phyloP scores from a whole-genome alignment of 2,329 filamentous ascomycete species.

The Mycocentrospora acerina region DNA sequence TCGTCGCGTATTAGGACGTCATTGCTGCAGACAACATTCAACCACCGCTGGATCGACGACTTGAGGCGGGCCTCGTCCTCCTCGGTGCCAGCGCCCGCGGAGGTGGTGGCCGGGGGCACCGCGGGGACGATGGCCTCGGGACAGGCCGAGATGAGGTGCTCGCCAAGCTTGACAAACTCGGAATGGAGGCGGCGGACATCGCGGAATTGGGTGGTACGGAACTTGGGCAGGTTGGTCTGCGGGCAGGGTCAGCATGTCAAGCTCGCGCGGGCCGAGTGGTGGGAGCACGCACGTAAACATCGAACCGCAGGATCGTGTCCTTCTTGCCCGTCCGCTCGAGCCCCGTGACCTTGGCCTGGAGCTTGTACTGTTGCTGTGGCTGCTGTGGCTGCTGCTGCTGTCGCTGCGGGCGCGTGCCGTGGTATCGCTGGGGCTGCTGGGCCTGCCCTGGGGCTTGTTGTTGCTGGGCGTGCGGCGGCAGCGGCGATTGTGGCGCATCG shows the following conservation, averaged over 20 bases:
- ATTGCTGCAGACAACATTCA: slow-evolving; percentile 89
- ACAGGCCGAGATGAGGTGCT: slow-evolving; percentile 96
- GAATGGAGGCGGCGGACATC: slow-evolving; percentile 94
- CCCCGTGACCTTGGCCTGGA: slow-evolving; percentile 93
- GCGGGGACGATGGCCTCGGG: slow-evolving; percentile 93
- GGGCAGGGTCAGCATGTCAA: slow-evolving; percentile 9
- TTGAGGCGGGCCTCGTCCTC: slow-evolving; percentile 93
- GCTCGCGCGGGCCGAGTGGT: background rate
- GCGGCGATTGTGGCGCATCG: slow-evolving; percentile 26
- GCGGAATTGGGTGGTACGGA: slow-evolving; percentile 95
- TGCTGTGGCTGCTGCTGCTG: slow-evolving; percentile 71
- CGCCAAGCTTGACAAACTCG: slow-evolving; percentile 93
- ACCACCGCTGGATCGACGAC: slow-evolving; percentile 86
- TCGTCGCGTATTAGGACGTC: slow-evolving; percentile 93
- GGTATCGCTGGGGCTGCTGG: slow-evolving; percentile 50
- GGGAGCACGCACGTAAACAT: slow-evolving; percentile 80
- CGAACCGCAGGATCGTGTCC: slow-evolving; percentile 90
- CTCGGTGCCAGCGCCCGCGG: slow-evolving; percentile 91
- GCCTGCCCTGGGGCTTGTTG: slow-evolving; percentile 44
- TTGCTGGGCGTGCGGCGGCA: slow-evolving; percentile 37
- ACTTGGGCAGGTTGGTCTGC: slow-evolving; percentile 97
- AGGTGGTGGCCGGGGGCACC: slow-evolving; percentile 90
- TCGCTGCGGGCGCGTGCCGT: slow-evolving; percentile 45
- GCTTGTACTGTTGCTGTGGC: slow-evolving; percentile 75
- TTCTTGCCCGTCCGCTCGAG: slow-evolving; percentile 93